Base-by-base conservation (phyloP, 78 protist genomes). In the Dictyostelium firmibasis region DNA sequence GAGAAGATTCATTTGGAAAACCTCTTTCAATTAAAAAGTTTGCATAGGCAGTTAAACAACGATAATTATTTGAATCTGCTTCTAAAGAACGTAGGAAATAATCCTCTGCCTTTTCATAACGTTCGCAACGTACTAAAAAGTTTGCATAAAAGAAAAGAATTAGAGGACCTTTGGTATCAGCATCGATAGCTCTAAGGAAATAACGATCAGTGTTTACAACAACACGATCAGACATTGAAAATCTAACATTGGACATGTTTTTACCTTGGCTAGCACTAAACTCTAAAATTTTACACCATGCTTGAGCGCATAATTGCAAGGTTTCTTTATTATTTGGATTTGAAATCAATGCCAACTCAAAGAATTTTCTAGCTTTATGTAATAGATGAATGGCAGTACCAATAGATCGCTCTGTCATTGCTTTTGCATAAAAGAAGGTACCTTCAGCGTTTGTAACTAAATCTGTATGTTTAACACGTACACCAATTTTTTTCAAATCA, bases 311-410 rank as follows among this genome's bases (percentile, higher is more conserved):
- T 3, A 89, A 36, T 69, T 89, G 94, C 2, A 89, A 83, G n/a
- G 91, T 85, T 47, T 92, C 95, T 36, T 92, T 92, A 14, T 92
- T 92, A 60, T 92, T 92, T 82, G 95, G 95, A 50, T 92, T 85
- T 9, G 89, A 82, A 18, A 85, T 92, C 31, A 92, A 47, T 1
- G 95, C 95, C 50, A 85, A 33, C 13, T 85, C 95, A 35, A 92
- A 92, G 44, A 75, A 35, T 35, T 92, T 85, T n/a, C 85, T 36
- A 23, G 95, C 95, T 25, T 85, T 85, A 31, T 92, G 87, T 9
- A 85, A 23, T 20, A 92, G 14, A 79, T 92, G 86, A 10, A 85
- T 25, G 23, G 96, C 91, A 0, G 96, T 92, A 4, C 70, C 47
- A n/a, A 67, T 60, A 0, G 92, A 78, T 7, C 72, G 44, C 36